Percentiles rank a stretch among this genome's conserved stretches.
phyloP scores from a whole-genome alignment of 1,284 basidiomycete species.

The Marasmius fiardii region DNA sequence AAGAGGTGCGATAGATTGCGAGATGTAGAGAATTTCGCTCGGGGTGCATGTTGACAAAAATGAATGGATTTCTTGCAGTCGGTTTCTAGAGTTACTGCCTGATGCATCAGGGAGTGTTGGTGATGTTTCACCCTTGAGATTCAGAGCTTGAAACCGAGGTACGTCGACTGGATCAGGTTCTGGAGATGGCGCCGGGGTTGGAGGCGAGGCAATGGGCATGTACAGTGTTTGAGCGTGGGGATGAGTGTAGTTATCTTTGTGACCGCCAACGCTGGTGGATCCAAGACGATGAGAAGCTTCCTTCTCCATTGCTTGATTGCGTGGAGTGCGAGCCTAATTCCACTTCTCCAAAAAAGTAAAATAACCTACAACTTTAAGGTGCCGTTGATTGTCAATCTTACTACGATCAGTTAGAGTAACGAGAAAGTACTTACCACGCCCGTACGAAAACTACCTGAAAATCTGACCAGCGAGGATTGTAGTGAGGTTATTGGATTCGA shows the following conservation, averaged over 20 bases:
- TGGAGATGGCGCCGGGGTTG: slow-evolving; percentile 66
- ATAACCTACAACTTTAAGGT: too few relatives aligned
- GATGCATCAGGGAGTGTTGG: slow-evolving; percentile 26
- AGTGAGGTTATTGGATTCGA: too few relatives aligned
- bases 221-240: slow-evolving; percentile 32
- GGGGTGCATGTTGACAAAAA: slow-evolving; percentile 67
- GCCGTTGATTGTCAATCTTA: too few relatives aligned
- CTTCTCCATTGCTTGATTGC: too few relatives aligned
- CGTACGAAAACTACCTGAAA: too few relatives aligned
- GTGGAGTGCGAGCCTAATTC: too few relatives aligned
- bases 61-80: slow-evolving; percentile 60
- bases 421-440: too few relatives aligned
- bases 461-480: too few relatives aligned
- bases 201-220: slow-evolving; percentile 60
- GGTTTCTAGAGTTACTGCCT: slow-evolving; percentile 30
- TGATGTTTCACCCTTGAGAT: slow-evolving; percentile 15
- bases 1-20: slow-evolving; percentile 71
- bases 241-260: neutral
- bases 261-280: neutral
- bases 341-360: too few relatives aligned
- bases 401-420: too few relatives aligned
- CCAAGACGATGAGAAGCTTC: too few relatives aligned
- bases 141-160: slow-evolving; percentile 22
- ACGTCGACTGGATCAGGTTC: slow-evolving; percentile 28
- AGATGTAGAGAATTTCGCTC: slow-evolving; percentile 79